A percentile compares a stretch with the other conserved stretches of the same genome.
Conservation (phyloP, 495 filamentous ascomycete genomes). For the Immersiella caudata region DNA sequence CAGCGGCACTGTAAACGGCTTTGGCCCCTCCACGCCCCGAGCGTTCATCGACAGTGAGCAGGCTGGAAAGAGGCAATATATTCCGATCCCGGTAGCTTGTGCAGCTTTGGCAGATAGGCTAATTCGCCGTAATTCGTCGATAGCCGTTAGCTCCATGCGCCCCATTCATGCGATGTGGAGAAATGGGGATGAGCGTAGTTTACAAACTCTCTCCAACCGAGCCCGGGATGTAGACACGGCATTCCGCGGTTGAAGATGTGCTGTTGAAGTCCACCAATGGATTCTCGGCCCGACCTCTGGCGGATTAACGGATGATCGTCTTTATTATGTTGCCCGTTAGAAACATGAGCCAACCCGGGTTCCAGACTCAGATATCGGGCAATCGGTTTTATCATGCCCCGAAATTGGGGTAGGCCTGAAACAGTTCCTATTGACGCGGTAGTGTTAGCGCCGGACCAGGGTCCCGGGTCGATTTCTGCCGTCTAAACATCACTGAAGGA, state of each 20-base stretch:
- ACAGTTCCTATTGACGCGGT: background rate
- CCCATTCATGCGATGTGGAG: background rate
- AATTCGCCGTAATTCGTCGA: background rate
- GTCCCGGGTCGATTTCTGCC: background rate
- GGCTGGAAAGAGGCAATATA: background rate
- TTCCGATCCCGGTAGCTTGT: background rate
- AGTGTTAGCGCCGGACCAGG: background rate
- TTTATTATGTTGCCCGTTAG: too few relatives aligned
- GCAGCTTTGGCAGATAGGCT: background rate
- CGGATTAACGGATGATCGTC: background rate
- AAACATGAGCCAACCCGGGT: background rate
- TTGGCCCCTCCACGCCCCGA: background rate
- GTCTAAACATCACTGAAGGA: too few relatives aligned
- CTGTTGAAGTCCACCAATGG: background rate
- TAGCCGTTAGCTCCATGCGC: background rate
- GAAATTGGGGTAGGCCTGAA: background rate
- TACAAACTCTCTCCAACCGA: background rate
- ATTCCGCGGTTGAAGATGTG: background rate
- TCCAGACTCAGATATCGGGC: background rate
- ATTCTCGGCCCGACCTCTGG: background rate
- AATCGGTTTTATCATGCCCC: background rate
- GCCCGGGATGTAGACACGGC: background rate
- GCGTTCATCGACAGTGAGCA: background rate
- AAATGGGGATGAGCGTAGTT: background rate
- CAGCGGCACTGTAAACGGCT: background rate